Conservation (phyloP, 257 asterid species). For the Nicotiana obtusifolia region DNA sequence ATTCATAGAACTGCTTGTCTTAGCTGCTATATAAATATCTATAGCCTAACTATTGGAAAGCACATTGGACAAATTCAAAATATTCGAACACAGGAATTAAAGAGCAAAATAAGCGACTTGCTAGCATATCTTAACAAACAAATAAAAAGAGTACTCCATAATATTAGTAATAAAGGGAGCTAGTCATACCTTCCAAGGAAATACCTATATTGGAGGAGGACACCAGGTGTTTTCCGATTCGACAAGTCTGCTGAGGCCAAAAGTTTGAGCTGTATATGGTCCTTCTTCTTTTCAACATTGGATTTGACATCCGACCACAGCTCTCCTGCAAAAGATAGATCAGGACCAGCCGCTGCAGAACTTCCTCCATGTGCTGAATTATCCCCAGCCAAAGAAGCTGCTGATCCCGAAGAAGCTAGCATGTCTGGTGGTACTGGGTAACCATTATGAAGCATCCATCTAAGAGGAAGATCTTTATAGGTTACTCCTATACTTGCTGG, state of each 20-base stretch:
- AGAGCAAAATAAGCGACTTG: not conserved
- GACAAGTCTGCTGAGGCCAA: conserved; percentile 68
- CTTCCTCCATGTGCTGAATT: conserved; percentile 30
- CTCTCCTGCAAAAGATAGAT: conserved; percentile 57
- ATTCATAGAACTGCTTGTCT: not conserved
- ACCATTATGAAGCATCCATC: conserved; percentile 89
- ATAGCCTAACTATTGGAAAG: not conserved
- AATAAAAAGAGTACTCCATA: not conserved
- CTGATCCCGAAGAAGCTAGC: conserved; percentile 34
- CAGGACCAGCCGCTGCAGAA: conserved; percentile 23
- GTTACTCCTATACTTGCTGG: conserved; percentile 44
- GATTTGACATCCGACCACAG: conserved; percentile 56
- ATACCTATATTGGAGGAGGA: conserved; percentile 54
- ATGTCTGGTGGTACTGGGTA: conserved; percentile 65
- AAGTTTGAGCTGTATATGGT: conserved; percentile 49
- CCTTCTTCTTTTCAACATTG: conserved; percentile 46
- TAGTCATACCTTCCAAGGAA: conserved; percentile 69
- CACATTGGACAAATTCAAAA: not conserved
- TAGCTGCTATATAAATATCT: not conserved
- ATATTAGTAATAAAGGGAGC: not conserved
- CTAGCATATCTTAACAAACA: not conserved
- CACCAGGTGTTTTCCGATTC: conserved; percentile 56
- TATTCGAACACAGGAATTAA: not conserved
- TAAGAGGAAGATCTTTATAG: conserved; percentile 69
- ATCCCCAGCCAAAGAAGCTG: conserved; percentile 19